Conservation (phyloP, 1,284 basidiomycete genomes). For the Cutaneotrichosporon cyanovorans region DNA sequence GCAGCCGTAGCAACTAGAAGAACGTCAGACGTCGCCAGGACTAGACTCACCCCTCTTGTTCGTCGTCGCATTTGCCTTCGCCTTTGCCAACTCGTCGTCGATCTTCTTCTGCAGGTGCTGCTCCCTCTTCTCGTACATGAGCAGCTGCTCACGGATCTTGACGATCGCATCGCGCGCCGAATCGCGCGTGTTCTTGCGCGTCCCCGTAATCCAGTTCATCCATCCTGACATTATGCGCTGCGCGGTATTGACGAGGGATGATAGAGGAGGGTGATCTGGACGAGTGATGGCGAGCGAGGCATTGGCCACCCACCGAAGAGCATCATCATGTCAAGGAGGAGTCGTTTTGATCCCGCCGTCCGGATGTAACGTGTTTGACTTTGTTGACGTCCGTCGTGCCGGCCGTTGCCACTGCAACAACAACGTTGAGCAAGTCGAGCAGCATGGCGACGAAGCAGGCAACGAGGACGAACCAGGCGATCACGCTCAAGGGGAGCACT, state of each 20-base stretch:
- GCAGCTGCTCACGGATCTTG: slow-evolving; percentile 71
- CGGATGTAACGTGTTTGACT: background rate
- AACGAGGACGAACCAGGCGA: slow-evolving; percentile 48
- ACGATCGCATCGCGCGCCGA: slow-evolving; percentile 80
- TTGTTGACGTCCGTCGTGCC: background rate
- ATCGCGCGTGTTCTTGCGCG: slow-evolving; percentile 65
- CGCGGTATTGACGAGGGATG: background rate
- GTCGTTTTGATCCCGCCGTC: background rate
- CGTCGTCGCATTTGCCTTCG: slow-evolving; percentile 82
- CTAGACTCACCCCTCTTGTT: slow-evolving; percentile 78
- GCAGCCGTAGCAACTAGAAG: slow-evolving; percentile 71
- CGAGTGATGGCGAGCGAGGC: background rate
- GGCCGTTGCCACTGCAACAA: slow-evolving; percentile 1
- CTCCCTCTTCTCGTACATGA: slow-evolving; percentile 99
- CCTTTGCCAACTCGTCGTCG: slow-evolving; percentile 87
- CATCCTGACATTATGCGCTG: slow-evolving; percentile 68
- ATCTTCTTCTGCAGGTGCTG: slow-evolving; percentile 95
- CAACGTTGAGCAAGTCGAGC: background rate
- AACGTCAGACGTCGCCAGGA: background rate
- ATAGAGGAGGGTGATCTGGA: background rate
- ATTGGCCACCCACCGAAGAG: slow-evolving; percentile 6
- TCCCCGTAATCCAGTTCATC: slow-evolving; percentile 65
- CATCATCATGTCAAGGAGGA: background rate
- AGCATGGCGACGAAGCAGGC: slow-evolving; percentile 45
- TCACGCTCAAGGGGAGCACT: slow-evolving; percentile 92